These are phyloP conservation scores for Pisolithus sp. DNA, from an alignment of 768 basidiomycete genomes.

Conservation along the genomic window DNA sequence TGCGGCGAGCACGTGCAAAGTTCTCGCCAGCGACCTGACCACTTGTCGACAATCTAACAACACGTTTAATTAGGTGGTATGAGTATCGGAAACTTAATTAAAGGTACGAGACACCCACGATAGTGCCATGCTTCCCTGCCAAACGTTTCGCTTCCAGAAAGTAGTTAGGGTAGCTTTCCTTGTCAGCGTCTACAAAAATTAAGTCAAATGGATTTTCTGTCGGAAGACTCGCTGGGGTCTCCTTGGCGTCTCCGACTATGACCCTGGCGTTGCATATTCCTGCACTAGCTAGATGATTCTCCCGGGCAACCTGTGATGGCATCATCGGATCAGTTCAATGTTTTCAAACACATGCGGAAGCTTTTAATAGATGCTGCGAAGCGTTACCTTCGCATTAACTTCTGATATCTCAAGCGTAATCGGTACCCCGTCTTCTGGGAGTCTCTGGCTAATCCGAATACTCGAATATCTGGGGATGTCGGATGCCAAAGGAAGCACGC, in stretches of 20 bases:
- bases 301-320: slow-evolving; percentile 43
- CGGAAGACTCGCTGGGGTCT: slow-evolving; percentile 42
- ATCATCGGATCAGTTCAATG: neutral
- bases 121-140: slow-evolving; percentile 51
- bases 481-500: neutral
- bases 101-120: slow-evolving; percentile 33
- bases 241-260: slow-evolving; percentile 45
- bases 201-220: slow-evolving; percentile 54
- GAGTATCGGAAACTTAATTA: neutral
- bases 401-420: slow-evolving; percentile 42
- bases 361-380: too few relatives aligned
- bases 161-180: slow-evolving; percentile 47
- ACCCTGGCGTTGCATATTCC: slow-evolving; percentile 47
- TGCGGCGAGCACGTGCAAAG: slow-evolving; percentile 23
- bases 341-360: too few relatives aligned
- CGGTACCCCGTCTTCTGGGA: slow-evolving; percentile 47
- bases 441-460: slow-evolving; percentile 28
- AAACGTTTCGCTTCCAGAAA: slow-evolving; percentile 58
- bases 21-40: slow-evolving; percentile 40
- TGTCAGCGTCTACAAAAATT: slow-evolving; percentile 73
- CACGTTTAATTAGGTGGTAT: neutral
- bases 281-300: slow-evolving; percentile 51
- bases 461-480: slow-evolving; percentile 25
- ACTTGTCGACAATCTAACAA: slow-evolving; percentile 54
- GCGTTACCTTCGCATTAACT: slow-evolving; percentile 39